Base-by-base conservation (phyloP, 2,329 filamentous ascomycete species). In the Fusarium armeniacum region DNA sequence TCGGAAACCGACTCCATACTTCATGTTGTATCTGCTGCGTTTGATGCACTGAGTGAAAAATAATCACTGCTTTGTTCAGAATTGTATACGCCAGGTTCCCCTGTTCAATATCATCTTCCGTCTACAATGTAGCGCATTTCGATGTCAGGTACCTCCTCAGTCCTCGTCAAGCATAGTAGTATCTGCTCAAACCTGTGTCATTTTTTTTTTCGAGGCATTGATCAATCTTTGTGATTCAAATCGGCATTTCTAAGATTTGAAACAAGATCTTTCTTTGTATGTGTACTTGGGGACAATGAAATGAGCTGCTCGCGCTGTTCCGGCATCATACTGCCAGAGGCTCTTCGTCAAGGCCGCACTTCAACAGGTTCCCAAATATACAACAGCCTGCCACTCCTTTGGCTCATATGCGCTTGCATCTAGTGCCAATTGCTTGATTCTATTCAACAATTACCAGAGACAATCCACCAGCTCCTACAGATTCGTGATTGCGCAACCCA, bases 321-420 rank as follows among this genome's bases (percentile, higher is more conserved):
- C 40, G 45, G 16, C 18, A 46, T 26, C 40, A 20, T 41, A 15
- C 38, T 40, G 15, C 49, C 38, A 30, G 41, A 41, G 20, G 28
- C 30, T 11, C 20, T 22, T 54, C n/a, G 36, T 35, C 28, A 49
- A 38, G 36, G 16, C 15, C 16, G 15, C 16, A 26, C 41, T 33
- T 36, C 33, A 24, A n/a, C 24, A 43, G 41, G 16, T 24, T 18
- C 22, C 20, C 22, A 20, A 47, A 10, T 11, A 30, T 30, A 30
- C 28, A 16, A 22, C 30, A 44, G 18, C 35, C n/a, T 22, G n/a
- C 26, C 36, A 59, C 33, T 35, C 35, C 30, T 20, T 59, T 60
- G 50, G 55, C 49, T 47, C 54, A 20, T 46, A 15, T 58, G 51
- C 40, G 38, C 49, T 66, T 43, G 20, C 46, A 54, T 46, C 38